phyloP scores from a whole-genome alignment of 352 stramenopile genomes.

The Phytophthora sp. region DNA sequence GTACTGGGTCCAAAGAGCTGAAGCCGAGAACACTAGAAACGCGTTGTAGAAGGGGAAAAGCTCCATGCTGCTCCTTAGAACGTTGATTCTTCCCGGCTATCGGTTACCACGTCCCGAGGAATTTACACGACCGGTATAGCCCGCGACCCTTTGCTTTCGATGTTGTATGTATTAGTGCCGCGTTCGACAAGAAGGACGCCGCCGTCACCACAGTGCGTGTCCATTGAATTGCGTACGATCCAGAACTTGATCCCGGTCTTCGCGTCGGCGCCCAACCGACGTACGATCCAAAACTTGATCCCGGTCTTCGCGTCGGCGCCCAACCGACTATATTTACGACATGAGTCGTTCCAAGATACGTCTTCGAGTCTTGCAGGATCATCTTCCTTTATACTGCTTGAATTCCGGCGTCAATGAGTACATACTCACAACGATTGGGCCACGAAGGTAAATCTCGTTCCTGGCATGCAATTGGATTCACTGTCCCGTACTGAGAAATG shows the following conservation, averaged over 20 bases:
- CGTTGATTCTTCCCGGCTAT: no score
- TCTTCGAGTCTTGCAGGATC: constrained; percentile 82
- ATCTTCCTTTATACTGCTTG: constrained; percentile 89
- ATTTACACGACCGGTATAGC: constrained; percentile 66
- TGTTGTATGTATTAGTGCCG: constrained; percentile 73
- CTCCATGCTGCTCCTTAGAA: no score
- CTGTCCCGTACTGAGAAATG: constrained; percentile 74
- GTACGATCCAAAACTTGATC: constrained; percentile 96
- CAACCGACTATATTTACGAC: constrained; percentile 95
- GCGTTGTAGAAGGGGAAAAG: no score
- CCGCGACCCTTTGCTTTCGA: constrained; percentile 74
- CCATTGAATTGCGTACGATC: constrained; percentile 94
- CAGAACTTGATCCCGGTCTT: constrained; percentile 91
- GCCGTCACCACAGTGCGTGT: constrained; percentile 69
- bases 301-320: constrained; percentile 71
- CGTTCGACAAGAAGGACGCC: constrained; percentile 74
- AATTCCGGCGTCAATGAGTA: constrained; percentile 74
- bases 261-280: constrained; percentile 87
- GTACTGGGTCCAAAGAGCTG: no score
- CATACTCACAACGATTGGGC: constrained; percentile 93
- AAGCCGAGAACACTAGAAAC: no score
- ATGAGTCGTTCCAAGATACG: constrained; percentile 78
- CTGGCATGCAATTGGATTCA: constrained; percentile 86
- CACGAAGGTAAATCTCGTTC: constrained; percentile 96
- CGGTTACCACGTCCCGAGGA: no score